Evolutionary conservation across 2,329 filamentous ascomycete species (phyloP).

Genomic region (Shiraia bambusicola): DNA sequence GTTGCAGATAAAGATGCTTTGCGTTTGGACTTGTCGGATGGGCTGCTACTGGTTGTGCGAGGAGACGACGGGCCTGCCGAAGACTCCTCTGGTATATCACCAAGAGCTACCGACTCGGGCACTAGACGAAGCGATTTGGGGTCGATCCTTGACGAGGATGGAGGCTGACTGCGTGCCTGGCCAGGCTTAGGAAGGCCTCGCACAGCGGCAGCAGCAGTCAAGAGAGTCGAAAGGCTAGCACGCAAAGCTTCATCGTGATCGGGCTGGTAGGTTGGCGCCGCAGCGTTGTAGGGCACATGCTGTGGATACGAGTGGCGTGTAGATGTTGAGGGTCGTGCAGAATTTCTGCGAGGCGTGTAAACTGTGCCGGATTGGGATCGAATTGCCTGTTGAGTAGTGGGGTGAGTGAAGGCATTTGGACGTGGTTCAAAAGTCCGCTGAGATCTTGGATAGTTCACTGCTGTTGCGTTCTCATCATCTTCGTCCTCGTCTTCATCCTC

Average conservation of each 20-base stretch:
- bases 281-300: constrained; percentile 64
- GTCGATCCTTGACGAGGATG: constrained; percentile 46
- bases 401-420: constrained; percentile 89
- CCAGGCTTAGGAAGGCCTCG: constrained; percentile 70
- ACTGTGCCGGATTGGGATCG: constrained; percentile 51
- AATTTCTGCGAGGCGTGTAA: constrained; percentile 46
- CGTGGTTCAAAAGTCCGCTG: constrained; percentile 73
- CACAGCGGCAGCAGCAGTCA: constrained; percentile 92
- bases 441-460: constrained; percentile 64
- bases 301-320: constrained; percentile 48
- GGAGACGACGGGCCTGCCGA: constrained; percentile 33
- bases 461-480: constrained; percentile 79
- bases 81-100: constrained; percentile 39
- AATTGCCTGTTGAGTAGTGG: constrained; percentile 54
- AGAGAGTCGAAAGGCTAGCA: constrained; percentile 88
- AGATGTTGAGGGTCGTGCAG: constrained; percentile 25
- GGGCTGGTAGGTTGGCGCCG: constrained; percentile 73
- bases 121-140: constrained; percentile 60
- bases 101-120: constrained; percentile 60
- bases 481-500: constrained; percentile 50
- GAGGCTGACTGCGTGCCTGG: constrained; percentile 38
- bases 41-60: constrained; percentile 28
- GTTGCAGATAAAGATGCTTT: constrained; percentile 43
- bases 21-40: constrained; percentile 47
- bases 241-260: constrained; percentile 92